Evolutionary conservation across 1,139 yeast genomes (phyloP).

Genomic region (Geotrichum bryndzae): DNA sequence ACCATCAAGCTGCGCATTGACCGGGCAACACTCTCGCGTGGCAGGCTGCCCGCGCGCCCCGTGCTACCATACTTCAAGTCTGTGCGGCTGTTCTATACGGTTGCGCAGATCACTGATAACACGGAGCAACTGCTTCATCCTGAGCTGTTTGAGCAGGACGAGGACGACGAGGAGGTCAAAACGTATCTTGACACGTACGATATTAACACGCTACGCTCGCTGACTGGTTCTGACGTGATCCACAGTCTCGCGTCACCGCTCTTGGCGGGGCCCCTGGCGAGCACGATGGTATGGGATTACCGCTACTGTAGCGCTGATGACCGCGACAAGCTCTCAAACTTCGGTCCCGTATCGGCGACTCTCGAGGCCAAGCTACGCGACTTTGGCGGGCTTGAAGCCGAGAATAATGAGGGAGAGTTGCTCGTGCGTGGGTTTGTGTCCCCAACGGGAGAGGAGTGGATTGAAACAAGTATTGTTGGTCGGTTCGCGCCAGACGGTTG

Average conservation of each 20-base stretch:
- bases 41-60: slow-evolving; percentile 27
- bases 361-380: slow-evolving; percentile 29
- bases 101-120: slow-evolving; percentile 15
- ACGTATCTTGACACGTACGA: slow-evolving; percentile 28
- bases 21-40: slow-evolving; percentile 24
- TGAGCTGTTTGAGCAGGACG: slow-evolving; percentile 3
- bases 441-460: slow-evolving; percentile 26
- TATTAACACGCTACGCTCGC: slow-evolving; percentile 30
- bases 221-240: slow-evolving; percentile 35
- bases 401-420: slow-evolving; percentile 19
- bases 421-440: slow-evolving; percentile 28
- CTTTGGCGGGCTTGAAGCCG: slow-evolving; percentile 16
- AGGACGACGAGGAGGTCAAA: slow-evolving; percentile 16
- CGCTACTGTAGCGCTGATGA: slow-evolving; percentile 22
- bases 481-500: slow-evolving; percentile 32
- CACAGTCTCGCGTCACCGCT: slow-evolving; percentile 32
- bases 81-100: slow-evolving; percentile 32
- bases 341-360: slow-evolving; percentile 36
- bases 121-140: background rate
- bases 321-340: slow-evolving; percentile 23
- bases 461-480: slow-evolving; percentile 27
- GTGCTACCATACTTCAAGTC: slow-evolving; percentile 26
- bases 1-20: slow-evolving; percentile 24
- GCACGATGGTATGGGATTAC: slow-evolving; percentile 37
- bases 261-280: slow-evolving; percentile 34